Conservation (phyloP, 768 basidiomycete genomes). For the Lentinula detonsa region DNA sequence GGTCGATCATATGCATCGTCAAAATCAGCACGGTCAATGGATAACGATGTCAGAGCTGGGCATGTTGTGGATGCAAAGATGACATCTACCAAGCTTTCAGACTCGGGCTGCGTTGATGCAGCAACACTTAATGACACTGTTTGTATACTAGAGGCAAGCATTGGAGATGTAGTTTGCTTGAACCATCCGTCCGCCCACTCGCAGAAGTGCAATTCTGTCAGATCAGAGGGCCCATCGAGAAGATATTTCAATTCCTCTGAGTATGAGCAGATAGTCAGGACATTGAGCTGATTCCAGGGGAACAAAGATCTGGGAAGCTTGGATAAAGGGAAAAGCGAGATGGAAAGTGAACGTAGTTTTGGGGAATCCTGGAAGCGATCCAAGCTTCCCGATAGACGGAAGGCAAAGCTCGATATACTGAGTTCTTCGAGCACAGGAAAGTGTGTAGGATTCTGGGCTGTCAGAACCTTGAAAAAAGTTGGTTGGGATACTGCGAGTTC, state of each 20-base stretch:
- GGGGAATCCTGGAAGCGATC: not conserved
- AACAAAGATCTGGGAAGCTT: not conserved
- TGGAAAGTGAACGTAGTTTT: not conserved
- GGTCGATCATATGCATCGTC: not conserved
- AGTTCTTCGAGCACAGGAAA: not conserved
- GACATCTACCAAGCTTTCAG: not conserved
- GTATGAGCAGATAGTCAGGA: not conserved
- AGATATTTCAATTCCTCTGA: not conserved
- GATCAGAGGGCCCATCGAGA: not conserved
- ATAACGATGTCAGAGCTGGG: not conserved
- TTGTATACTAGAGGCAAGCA: not conserved
- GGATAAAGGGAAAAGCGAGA: not conserved
- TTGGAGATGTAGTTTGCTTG: not conserved
- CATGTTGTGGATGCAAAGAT: not conserved
- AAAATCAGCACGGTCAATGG: not conserved
- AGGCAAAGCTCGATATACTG: not conserved
- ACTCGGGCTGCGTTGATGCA: not conserved
- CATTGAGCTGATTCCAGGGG: not conserved
- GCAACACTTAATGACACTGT: not conserved
- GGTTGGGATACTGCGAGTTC: not conserved
- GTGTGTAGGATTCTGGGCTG: not conserved
- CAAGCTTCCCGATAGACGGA: not conserved
- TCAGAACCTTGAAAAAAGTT: not conserved
- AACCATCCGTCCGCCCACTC: not conserved
- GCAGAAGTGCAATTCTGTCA: not conserved